phyloP scores from a whole-genome alignment of 2,329 filamentous ascomycete genomes.

The Alternaria panax region DNA sequence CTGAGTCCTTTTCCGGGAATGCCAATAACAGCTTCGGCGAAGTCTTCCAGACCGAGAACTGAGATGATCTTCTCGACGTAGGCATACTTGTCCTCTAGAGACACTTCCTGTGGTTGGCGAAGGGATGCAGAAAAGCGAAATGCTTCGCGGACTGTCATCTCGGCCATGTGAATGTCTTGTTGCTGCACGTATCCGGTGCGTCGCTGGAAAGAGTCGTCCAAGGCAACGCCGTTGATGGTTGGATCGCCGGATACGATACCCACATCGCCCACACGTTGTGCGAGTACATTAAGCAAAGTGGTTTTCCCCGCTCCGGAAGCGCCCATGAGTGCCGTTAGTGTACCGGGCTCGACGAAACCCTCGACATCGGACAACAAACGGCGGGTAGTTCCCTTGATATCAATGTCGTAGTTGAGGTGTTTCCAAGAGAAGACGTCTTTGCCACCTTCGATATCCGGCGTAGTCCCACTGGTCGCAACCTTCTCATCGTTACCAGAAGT shows the following conservation, averaged over 20 bases:
- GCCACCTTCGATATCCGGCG: background rate
- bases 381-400: slow-evolving; percentile 65
- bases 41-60: slow-evolving; percentile 78
- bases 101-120: slow-evolving; percentile 66
- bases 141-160: slow-evolving; percentile 70
- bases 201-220: slow-evolving; percentile 80
- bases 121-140: slow-evolving; percentile 82
- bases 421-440: background rate
- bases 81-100: background rate
- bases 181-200: slow-evolving; percentile 68
- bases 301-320: slow-evolving; percentile 79
- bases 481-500: background rate
- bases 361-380: slow-evolving; percentile 59
- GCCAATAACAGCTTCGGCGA: slow-evolving; percentile 11
- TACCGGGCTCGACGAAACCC: slow-evolving; percentile 90
- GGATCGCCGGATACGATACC: slow-evolving; percentile 73
- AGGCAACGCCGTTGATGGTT: slow-evolving; percentile 69
- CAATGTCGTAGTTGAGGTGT: slow-evolving; percentile 73
- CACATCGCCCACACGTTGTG: slow-evolving; percentile 81
- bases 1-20: slow-evolving; percentile 26
- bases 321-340: slow-evolving; percentile 78
- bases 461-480: background rate
- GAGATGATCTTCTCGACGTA: slow-evolving; percentile 82
- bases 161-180: slow-evolving; percentile 65
- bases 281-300: slow-evolving; percentile 81